A percentile compares a stretch with the other conserved stretches of the same genome.
Conservation (phyloP, 345 rosid genomes). For the Populus ilicifolia region DNA sequence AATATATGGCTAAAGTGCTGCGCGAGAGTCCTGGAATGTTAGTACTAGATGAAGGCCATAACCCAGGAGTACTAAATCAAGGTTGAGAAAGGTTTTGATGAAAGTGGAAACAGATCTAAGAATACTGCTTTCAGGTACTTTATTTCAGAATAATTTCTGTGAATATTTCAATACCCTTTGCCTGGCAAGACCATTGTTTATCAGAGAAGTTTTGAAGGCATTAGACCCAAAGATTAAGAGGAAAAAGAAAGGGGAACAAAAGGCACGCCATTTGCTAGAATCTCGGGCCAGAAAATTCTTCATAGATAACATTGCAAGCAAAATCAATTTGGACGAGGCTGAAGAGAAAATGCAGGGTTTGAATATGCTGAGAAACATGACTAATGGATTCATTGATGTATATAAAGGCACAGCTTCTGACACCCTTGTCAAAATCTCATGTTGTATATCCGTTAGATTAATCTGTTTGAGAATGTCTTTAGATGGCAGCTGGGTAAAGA, state of each 20-base stretch:
- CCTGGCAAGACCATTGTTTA: constrained; percentile 81
- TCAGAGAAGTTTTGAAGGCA: constrained; percentile 57
- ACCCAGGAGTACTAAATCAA: constrained; percentile 87
- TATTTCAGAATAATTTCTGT: constrained; percentile 93
- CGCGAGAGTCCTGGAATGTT: constrained; percentile 87
- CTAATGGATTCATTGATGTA: constrained; percentile 73
- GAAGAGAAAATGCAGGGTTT: constrained; percentile 80
- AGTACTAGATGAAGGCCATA: constrained; percentile 87
- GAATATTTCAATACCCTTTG: constrained; percentile 92
- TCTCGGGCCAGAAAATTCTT: constrained; percentile 77
- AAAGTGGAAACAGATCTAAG: constrained; percentile 73
- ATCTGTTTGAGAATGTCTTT: constrained; percentile 53
- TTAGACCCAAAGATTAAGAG: constrained; percentile 59
- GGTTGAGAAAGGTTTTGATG: constrained; percentile 87
- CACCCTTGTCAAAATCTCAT: neutral
- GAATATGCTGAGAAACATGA: constrained; percentile 71
- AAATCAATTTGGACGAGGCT: constrained; percentile 57
- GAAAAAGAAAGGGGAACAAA: constrained; percentile 37
- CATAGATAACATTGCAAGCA: constrained; percentile 70
- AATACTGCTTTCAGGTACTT: constrained; percentile 79
- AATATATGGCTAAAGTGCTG: constrained; percentile 77
- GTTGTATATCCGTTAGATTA: no score
- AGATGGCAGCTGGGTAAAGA: constrained; percentile 77
- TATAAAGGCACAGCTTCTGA: constrained; percentile 70
- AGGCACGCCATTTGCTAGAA: constrained; percentile 67